Evolutionary conservation across 768 basidiomycete genomes (phyloP).

Genomic region (Tulasnella sp.): DNA sequence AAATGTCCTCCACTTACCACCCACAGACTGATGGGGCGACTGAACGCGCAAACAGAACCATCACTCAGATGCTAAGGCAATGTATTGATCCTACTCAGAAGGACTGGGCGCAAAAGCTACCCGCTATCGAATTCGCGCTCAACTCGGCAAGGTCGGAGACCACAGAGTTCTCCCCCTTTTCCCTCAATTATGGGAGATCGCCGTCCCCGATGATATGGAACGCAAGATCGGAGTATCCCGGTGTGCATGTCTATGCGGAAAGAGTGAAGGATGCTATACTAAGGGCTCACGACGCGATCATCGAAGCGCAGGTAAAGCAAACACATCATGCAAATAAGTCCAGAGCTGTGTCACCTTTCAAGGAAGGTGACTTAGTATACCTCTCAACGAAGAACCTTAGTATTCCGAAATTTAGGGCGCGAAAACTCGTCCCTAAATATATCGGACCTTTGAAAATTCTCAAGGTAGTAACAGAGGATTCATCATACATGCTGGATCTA

Average conservation of each 20-base stretch:
- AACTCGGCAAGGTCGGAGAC: slow-evolving; percentile 20
- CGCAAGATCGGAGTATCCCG: slow-evolving; percentile 9
- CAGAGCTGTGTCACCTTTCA: background rate
- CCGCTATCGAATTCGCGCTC: slow-evolving; percentile 22
- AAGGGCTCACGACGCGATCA: slow-evolving; percentile 11
- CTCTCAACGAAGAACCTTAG: slow-evolving; percentile 32
- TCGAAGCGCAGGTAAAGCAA: slow-evolving; percentile 8
- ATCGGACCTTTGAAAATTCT: slow-evolving; percentile 33
- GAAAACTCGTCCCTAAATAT: slow-evolving; percentile 31
- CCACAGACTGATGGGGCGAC: slow-evolving; percentile 32
- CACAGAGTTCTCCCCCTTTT: slow-evolving; percentile 21
- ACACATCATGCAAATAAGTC: slow-evolving; percentile 10
- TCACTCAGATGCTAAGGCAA: slow-evolving; percentile 10
- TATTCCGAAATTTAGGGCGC: slow-evolving; percentile 28
- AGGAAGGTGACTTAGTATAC: slow-evolving; percentile 5
- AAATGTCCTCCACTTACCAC: slow-evolving; percentile 29
- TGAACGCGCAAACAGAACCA: slow-evolving; percentile 24
- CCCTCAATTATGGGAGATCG: slow-evolving; percentile 24
- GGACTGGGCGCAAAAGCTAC: slow-evolving; percentile 19
- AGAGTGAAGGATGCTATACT: background rate
- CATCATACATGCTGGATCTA: background rate
- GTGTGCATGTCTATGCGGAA: slow-evolving; percentile 8
- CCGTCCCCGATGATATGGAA: slow-evolving; percentile 11
- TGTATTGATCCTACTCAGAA: slow-evolving; percentile 16
- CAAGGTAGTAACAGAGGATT: background rate